phyloP scores from a whole-genome alignment of 2,329 filamentous ascomycete species.

The Colletotrichum chlorophyti region DNA sequence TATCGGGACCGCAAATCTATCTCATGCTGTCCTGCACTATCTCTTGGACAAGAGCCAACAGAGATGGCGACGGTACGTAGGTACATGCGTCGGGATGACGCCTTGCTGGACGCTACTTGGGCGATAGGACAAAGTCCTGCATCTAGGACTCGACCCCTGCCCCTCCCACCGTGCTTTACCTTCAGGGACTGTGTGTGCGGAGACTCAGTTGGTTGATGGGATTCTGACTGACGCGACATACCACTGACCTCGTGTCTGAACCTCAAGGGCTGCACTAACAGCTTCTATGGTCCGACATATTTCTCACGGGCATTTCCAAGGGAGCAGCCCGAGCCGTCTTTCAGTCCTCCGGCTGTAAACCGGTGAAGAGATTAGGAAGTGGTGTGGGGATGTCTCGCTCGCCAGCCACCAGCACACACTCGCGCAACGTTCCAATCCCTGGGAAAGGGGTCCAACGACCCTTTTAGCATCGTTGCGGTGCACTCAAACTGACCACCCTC shows the following conservation, averaged over 20 bases:
- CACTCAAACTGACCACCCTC: no score
- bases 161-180: constrained; percentile 7
- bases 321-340: constrained; percentile 1
- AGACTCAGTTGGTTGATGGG: constrained; percentile 7
- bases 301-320: neutral
- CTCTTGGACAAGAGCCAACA: no score
- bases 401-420: neutral
- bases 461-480: neutral
- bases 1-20: constrained; percentile 8
- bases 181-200: constrained; percentile 20
- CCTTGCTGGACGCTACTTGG: constrained; percentile 11
- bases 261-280: neutral
- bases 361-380: neutral
- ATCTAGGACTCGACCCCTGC: constrained; percentile 24
- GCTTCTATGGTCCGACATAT: neutral
- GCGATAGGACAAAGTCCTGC: constrained; percentile 16
- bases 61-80: neutral
- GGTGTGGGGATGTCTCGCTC: constrained; percentile 12
- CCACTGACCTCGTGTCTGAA: constrained; percentile 1
- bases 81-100: constrained; percentile 16
- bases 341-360: neutral
- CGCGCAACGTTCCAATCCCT: neutral
- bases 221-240: neutral
- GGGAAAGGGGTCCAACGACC: neutral
- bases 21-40: no score